Evolutionary conservation across 257 asterid species (phyloP).

Genomic region (Nicotiana tomentosiformis): DNA sequence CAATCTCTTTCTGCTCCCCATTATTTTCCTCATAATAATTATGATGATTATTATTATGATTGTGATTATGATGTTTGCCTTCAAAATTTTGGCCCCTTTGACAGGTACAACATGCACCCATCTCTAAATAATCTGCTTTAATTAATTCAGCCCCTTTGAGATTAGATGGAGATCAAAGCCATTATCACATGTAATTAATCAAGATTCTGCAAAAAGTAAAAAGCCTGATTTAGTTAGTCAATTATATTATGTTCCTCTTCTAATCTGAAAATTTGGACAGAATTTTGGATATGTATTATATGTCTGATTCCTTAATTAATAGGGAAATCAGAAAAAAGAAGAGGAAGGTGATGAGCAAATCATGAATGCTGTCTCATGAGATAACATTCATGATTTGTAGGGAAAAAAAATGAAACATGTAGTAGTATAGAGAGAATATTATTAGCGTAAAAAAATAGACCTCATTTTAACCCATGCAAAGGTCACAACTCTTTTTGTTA

Average conservation of each 20-base stretch:
- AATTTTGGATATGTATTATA: not conserved
- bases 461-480: not conserved
- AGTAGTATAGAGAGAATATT: not conserved
- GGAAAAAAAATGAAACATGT: not conserved
- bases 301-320: not conserved
- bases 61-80: conserved; percentile 6
- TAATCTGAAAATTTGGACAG: not conserved
- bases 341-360: conserved; percentile 8
- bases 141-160: not conserved
- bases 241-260: not conserved
- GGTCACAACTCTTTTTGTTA: not conserved
- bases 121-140: conserved; percentile 5
- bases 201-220: not conserved
- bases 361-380: conserved; percentile 18
- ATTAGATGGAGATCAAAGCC: not conserved
- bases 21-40: conserved; percentile 6
- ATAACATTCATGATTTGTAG: conserved; percentile 19
- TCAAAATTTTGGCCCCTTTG: conserved; percentile 37
- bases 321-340: not conserved
- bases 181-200: not conserved
- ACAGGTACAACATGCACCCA: conserved; percentile 94
- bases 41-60: not conserved
- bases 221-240: not conserved
- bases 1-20: conserved; percentile 25
- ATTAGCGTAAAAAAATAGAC: not conserved